Percentiles rank a stretch among this genome's conserved stretches.
Conservation (phyloP, 257 asterid species). For the Lantana camara region DNA sequence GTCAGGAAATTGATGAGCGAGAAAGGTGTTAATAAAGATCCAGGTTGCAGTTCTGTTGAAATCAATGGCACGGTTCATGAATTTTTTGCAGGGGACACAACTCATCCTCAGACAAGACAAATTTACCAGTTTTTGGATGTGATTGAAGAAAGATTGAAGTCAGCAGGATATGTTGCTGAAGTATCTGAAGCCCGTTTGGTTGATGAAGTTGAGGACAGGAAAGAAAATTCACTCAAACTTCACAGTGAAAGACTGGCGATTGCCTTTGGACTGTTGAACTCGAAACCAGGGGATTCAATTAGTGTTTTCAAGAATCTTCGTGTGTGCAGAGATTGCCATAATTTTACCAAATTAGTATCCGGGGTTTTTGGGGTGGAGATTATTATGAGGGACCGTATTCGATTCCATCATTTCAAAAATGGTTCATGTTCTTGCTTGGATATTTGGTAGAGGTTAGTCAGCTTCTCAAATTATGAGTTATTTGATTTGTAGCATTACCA, state of each 20-base stretch:
- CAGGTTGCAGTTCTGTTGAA: conserved; percentile 75
- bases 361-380: conserved; percentile 50
- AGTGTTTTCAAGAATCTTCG: conserved; percentile 72
- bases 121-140: conserved; percentile 48
- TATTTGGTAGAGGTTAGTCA: conserved; percentile 45
- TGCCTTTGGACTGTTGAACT: conserved; percentile 63
- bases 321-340: conserved; percentile 69
- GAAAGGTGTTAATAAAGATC: conserved; percentile 64
- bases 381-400: conserved; percentile 71
- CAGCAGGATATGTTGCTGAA: conserved; percentile 54
- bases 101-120: conserved; percentile 55
- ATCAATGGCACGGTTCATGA: conserved; percentile 64
- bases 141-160: conserved; percentile 51
- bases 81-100: conserved; percentile 72
- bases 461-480: too few relatives aligned
- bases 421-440: conserved; percentile 80
- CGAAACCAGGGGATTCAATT: conserved; percentile 49
- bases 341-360: conserved; percentile 53
- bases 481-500: too few relatives aligned
- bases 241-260: conserved; percentile 80
- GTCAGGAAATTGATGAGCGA: conserved; percentile 69
- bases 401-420: conserved; percentile 65
- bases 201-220: conserved; percentile 52
- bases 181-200: conserved; percentile 53
- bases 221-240: conserved; percentile 50